Percentiles rank a stretch among this genome's conserved stretches.
Evolutionary conservation across 805 yeast species (phyloP).

Genomic region (Saturnispora mendoncae): DNA sequence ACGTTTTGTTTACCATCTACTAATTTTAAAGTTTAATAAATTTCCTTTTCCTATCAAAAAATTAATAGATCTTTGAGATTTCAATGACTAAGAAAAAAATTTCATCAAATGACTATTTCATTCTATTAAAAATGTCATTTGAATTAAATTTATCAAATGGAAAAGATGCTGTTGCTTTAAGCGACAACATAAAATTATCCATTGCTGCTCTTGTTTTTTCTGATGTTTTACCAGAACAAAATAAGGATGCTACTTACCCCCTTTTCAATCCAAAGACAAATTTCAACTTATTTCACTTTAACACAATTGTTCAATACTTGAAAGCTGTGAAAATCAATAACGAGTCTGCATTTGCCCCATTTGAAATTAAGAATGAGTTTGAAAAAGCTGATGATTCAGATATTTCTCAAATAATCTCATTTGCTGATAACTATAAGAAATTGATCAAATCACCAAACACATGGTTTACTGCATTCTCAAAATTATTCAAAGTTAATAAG

Average conservation of each 20-base stretch:
- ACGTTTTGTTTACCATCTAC: too few species aligned
- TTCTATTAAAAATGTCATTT: conserved; percentile 16
- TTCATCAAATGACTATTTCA: background rate
- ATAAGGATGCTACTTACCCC: conserved; percentile 5
- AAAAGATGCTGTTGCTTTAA: conserved; percentile 23
- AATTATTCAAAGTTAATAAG: conserved; percentile 31
- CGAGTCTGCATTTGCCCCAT: conserved; percentile 34
- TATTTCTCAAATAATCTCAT: conserved; percentile 50
- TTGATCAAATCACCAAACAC: conserved; percentile 11
- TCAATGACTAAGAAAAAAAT: background rate
- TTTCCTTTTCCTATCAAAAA: too few species aligned
- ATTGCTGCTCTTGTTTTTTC: conserved; percentile 18
- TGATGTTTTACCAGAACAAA: conserved; percentile 6
- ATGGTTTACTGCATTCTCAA: conserved; percentile 38
- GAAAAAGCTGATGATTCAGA: conserved; percentile 26
- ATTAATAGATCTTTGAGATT: too few species aligned
- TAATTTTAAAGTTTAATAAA: too few species aligned
- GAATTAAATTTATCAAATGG: conserved; percentile 15
- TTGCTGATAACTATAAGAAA: conserved; percentile 47
- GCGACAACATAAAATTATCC: conserved; percentile 35
- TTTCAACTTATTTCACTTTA: conserved; percentile 51
- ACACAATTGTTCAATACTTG: conserved; percentile 61
- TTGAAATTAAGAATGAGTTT: conserved; percentile 43
- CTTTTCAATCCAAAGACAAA: conserved; percentile 29
- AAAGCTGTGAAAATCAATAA: conserved; percentile 27